These are phyloP conservation scores for Pseudopithomyces maydicus DNA, from an alignment of 2,329 filamentous ascomycete genomes.

Conservation along the genomic window DNA sequence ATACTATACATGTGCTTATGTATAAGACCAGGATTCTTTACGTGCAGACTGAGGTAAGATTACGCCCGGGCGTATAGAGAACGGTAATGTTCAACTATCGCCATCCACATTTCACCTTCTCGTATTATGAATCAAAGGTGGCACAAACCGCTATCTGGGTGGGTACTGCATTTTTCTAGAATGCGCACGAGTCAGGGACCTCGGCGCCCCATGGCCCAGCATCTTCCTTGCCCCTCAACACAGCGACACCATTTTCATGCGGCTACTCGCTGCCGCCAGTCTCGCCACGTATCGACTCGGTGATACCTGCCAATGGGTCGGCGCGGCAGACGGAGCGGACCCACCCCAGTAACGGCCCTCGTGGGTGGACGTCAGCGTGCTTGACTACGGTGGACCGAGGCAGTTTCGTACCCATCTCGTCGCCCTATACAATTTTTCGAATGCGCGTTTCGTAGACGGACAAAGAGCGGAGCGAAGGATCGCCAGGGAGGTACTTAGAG, in stretches of 20 bases:
- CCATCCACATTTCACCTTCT: neutral
- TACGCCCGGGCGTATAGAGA: neutral
- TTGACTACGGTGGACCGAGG: conserved; percentile 1
- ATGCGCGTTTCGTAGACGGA: neutral
- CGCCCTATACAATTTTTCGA: neutral
- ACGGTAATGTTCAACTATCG: neutral
- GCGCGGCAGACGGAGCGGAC: neutral
- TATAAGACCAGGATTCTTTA: neutral
- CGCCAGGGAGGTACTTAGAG: too few relatives aligned
- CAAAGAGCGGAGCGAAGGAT: neutral
- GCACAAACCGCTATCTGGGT: too few relatives aligned
- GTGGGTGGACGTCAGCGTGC: conserved; percentile 1
- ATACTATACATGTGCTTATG: neutral
- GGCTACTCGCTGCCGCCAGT: neutral
- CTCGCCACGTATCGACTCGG: neutral
- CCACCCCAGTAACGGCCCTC: neutral
- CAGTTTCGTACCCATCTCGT: neutral
- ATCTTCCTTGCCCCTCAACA: neutral
- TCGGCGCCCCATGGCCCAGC: neutral
- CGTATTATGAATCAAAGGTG: neutral
- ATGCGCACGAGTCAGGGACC: neutral
- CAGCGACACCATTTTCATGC: neutral
- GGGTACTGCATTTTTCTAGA: neutral
- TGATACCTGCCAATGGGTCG: neutral
- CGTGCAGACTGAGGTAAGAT: neutral